Conservation (phyloP, 2,329 filamentous ascomycete species). For the Leptographium radiaticola region DNA sequence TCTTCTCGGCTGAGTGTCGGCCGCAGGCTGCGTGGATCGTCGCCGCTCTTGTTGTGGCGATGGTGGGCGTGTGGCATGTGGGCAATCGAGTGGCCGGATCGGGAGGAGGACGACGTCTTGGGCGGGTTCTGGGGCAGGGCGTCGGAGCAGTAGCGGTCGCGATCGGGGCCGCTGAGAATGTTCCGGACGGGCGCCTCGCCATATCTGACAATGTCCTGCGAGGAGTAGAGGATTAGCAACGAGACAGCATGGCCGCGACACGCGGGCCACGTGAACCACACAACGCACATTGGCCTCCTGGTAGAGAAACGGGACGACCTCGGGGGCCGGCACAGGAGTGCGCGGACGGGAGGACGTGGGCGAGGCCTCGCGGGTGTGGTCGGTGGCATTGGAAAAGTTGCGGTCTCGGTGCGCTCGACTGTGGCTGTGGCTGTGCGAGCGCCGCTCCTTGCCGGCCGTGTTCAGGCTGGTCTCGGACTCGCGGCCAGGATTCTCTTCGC, state of each 20-base stretch:
- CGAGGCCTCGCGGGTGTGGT: constrained; percentile 61
- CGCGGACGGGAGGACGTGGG: constrained; percentile 64
- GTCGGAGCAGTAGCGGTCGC: constrained; percentile 49
- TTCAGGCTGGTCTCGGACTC: constrained; percentile 61
- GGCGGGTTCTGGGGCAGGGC: constrained; percentile 32
- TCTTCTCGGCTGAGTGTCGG: constrained; percentile 70
- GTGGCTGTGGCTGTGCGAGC: constrained; percentile 50
- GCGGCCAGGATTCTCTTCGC: constrained; percentile 67
- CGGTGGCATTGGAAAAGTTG: constrained; percentile 66
- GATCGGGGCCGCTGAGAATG: constrained; percentile 55
- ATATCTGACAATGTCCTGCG: constrained; percentile 59
- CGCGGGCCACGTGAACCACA: not conserved
- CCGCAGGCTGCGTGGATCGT: constrained; percentile 51
- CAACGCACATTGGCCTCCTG: constrained; percentile 65
- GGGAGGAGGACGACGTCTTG: constrained; percentile 50
- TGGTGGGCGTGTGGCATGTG: constrained; percentile 41
- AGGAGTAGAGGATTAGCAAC: not conserved
- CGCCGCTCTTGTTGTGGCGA: constrained; percentile 57
- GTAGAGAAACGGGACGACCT: constrained; percentile 95
- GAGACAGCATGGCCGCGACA: not conserved
- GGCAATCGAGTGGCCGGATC: constrained; percentile 45
- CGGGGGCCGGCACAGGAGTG: constrained; percentile 77
- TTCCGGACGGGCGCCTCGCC: constrained; percentile 66
- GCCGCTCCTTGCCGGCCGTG: constrained; percentile 42
- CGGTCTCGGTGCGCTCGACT: constrained; percentile 53